These are phyloP conservation scores for Penicillium cosmopolitanum DNA, from an alignment of 495 filamentous ascomycete genomes.

Conservation along the genomic window DNA sequence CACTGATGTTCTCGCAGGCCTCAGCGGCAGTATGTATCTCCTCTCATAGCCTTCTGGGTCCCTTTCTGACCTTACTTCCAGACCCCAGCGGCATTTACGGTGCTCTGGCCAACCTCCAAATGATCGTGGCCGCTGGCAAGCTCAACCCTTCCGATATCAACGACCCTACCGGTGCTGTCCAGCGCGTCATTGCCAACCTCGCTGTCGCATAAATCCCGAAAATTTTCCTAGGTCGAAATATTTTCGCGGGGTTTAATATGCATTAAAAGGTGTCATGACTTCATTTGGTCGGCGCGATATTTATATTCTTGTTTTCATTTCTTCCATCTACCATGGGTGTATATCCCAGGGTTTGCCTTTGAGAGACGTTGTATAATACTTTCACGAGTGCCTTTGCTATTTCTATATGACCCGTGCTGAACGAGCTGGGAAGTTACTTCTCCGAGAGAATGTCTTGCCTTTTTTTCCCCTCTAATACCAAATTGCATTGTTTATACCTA, in stretches of 20 bases:
- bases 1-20: conserved; percentile 16
- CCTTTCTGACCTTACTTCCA: not conserved
- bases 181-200: conserved; percentile 21
- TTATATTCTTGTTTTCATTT: conserved; percentile 15
- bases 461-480: conserved; percentile 2
- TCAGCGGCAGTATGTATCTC: conserved; percentile 24
- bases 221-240: not conserved
- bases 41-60: not conserved
- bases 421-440: conserved; percentile 1
- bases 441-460: conserved; percentile 4
- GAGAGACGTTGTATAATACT: conserved; percentile 19
- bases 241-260: not conserved
- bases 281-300: conserved; percentile 1
- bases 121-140: conserved; percentile 15
- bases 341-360: not conserved
- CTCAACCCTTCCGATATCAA: conserved; percentile 21
- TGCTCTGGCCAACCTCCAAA: conserved; percentile 23
- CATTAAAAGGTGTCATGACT: conserved; percentile 23
- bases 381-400: conserved; percentile 13
- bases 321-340: not conserved
- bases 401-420: not conserved
- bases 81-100: conserved; percentile 25
- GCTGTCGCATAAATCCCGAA: conserved; percentile 13
- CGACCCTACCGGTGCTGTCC: conserved; percentile 19
- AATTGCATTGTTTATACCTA: not conserved